Base-by-base conservation (phyloP, 768 basidiomycete species). In the Exidia glandulosa region DNA sequence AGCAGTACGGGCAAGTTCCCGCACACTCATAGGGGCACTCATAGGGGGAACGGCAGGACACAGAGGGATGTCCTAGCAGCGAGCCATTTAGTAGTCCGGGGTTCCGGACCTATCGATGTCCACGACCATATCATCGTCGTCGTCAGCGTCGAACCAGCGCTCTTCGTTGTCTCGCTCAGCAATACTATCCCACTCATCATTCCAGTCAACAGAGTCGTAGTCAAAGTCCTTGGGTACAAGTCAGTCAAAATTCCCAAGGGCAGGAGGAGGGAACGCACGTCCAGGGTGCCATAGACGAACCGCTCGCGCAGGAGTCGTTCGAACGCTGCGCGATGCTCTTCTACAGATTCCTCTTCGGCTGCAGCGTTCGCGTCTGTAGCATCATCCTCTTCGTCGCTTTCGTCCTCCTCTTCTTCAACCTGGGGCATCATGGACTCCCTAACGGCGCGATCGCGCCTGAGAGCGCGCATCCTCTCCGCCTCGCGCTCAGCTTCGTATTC, bases 401-500 rank as follows among this genome's bases (percentile, higher is more conserved):
- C 79, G 30, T 83, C 82, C 41, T 82, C 83, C 50, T 88, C 87
- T 68, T 89, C 88, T 66, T 87, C 86, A 13, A 85, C 82, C 4
- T 61, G 56, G 10, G 85, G 71, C 61, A 84, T 80, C 3, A 76
- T 79, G 13, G 78, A 74, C 37, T 72, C 60, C 69, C 30, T 63
- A 67, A 9, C 63, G n/a, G 69, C 73, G 56, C 74, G 69, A 47
- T 74, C 72, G 41, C 78, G 74, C 61, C 82, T 76, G 23, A 80
- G 61, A 19, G 63, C 66, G 58, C 84, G 75, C 23, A 81, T 70
- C 29, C 84, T 76, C 66, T 89, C 84, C 0, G 80, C 82, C 68
- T 83, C 84, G 61, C 90, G 77, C 67, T 89, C 89, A 65, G 88
- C 89, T 65, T 90, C 89, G 66, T 88, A 90, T 5, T 77, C 82